Base-by-base conservation (phyloP, 108 stramenopile genomes). In the Cyclotella choctawhatcheeana region DNA sequence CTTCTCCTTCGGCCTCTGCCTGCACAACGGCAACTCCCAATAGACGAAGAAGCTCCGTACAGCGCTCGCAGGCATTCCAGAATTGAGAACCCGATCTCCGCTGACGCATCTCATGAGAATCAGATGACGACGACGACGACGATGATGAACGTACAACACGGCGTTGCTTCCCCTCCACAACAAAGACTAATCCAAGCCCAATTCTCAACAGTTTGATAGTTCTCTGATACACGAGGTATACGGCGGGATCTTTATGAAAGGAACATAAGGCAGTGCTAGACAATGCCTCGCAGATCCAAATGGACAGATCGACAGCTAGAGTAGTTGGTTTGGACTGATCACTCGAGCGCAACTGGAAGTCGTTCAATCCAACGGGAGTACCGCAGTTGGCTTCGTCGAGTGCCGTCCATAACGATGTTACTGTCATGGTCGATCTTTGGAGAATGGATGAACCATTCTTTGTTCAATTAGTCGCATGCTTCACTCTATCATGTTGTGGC, bases 1-100 rank as follows among this genome's bases (percentile, higher is more conserved):
- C 97, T 69, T 99, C 98, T 3, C 96, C 98, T 70, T 98, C 97
- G 25, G 93, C 92, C 22, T 91, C 91, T 4, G 98, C 97, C 14
- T 87, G 82, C 44, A 98, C 73, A 33, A 95, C 97, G 3, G 94
- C 89, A 25, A 98, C 85, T 22, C 96, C 97, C 26, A 98, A 75
- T 8, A 87, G 58, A 29, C 74, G 56, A 0, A 99, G 73, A 73
- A 99, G 69, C 2, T 69, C 55, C 68, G 89, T 86, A 51, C 90
- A 90, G 18, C 78, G 66, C 34, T 81, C 44, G 37, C 88, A 87
- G n/a, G 93, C 89, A 27, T 45, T 82, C 88, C 88, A 86, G 64
- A 94, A 94, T 17, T 74, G 73, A 44, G 85, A 76, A 5, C 87
- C 89, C 20, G 81, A 84, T 67, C 88, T 62, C 26, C 89, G 68